Percentiles rank a stretch among this genome's conserved stretches.
Evolutionary conservation across 192 early-diverging fungal species (phyloP).

Genomic region (Cetraspora pellucida): DNA sequence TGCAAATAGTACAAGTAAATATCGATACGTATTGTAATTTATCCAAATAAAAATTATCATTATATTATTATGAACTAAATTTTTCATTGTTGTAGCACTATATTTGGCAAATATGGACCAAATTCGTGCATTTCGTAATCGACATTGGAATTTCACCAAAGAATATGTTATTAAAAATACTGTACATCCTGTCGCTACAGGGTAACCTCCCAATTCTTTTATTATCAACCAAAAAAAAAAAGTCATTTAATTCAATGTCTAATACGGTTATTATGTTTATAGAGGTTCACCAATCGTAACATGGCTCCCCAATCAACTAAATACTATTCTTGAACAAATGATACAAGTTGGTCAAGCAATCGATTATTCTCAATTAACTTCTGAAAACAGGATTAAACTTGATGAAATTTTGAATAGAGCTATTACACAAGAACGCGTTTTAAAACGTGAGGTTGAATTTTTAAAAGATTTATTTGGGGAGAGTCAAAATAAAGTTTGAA

Average conservation of each 20-base stretch:
- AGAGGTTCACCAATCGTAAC: conserved; percentile 69
- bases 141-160: conserved; percentile 90
- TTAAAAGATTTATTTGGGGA: conserved; percentile 43
- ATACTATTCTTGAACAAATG: conserved; percentile 64
- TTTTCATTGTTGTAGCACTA: conserved; percentile 50
- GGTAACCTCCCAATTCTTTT: conserved; percentile 33
- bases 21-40: neutral
- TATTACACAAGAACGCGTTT: conserved; percentile 62
- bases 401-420: conserved; percentile 63
- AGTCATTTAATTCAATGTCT: conserved; percentile 50
- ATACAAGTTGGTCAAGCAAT: conserved; percentile 59
- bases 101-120: conserved; percentile 82
- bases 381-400: conserved; percentile 59
- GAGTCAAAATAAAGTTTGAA: conserved; percentile 18
- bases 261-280: conserved; percentile 47
- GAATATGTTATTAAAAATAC: conserved; percentile 83
- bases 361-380: conserved; percentile 55
- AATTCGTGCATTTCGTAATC: conserved; percentile 79
- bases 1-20: conserved; percentile 58
- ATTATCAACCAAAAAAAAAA: neutral
- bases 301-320: conserved; percentile 74
- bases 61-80: neutral
- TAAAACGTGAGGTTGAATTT: conserved; percentile 65
- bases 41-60: neutral
- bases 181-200: conserved; percentile 73